Evolutionary conservation across 208 protist genomes (phyloP).

Genomic region (Dictyostelium gargantuum): DNA sequence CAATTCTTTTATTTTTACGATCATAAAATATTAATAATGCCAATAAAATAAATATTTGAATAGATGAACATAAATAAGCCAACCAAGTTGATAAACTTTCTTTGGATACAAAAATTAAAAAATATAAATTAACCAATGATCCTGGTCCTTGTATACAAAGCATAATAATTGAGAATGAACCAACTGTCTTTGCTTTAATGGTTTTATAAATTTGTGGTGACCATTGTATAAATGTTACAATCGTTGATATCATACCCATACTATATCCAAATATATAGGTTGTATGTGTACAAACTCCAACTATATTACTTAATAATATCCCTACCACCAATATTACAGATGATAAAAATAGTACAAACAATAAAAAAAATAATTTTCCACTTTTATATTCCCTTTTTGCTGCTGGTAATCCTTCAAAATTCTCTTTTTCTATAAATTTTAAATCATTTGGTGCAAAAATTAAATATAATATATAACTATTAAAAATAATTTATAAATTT

Average conservation of each 20-base stretch:
- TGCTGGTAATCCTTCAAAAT: background rate
- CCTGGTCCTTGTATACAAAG: conserved; percentile 58
- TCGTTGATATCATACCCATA: conserved; percentile 5
- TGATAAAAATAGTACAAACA: background rate
- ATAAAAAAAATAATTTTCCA: conserved; percentile 3
- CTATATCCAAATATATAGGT: conserved; percentile 38
- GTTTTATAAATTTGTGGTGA: conserved; percentile 69
- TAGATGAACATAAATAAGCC: conserved; percentile 7
- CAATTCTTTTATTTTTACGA: background rate
- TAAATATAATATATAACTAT: conserved; percentile 35
- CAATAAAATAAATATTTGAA: conserved; percentile 37
- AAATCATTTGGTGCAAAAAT: conserved; percentile 29
- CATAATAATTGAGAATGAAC: conserved; percentile 67
- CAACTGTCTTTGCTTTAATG: background rate
- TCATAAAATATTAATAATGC: conserved; percentile 22
- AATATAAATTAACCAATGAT: conserved; percentile 37
- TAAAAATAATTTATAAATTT: background rate
- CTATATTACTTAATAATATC: background rate
- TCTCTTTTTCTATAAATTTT: background rate
- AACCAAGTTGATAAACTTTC: conserved; percentile 59
- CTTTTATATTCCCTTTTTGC: conserved; percentile 12
- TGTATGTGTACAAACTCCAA: conserved; percentile 4
- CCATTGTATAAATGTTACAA: conserved; percentile 67
- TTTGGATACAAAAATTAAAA: conserved; percentile 49
- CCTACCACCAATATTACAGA: background rate